Conservation (phyloP, 805 yeast genomes). For the Pichia membranifaciens region DNA sequence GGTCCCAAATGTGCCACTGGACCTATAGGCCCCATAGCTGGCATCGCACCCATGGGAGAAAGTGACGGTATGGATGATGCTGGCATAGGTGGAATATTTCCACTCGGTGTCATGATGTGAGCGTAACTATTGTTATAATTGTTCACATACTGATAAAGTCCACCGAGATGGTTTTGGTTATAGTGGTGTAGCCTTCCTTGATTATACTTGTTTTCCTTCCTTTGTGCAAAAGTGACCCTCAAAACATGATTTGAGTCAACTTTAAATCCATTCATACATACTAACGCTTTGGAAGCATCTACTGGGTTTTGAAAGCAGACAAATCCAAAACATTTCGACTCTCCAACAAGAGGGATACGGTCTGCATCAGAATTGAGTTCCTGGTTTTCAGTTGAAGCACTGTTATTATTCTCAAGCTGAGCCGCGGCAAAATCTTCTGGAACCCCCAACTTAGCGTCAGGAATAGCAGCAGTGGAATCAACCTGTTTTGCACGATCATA, state of each 20-base stretch:
- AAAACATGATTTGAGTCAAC: conserved; percentile 26
- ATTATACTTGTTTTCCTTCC: conserved; percentile 50
- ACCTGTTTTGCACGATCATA: background rate
- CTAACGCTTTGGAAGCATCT: conserved; percentile 65
- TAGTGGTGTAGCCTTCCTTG: conserved; percentile 31
- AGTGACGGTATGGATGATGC: too few species aligned
- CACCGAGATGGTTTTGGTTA: conserved; percentile 30
- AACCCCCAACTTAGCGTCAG: too few species aligned
- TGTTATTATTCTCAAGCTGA: too few species aligned
- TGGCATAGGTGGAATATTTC: too few species aligned
- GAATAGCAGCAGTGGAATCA: too few species aligned
- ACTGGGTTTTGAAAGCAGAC: conserved; percentile 64
- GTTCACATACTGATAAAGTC: conserved; percentile 23
- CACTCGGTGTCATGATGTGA: too few species aligned
- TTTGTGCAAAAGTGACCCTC: conserved; percentile 69
- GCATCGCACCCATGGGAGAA: background rate
- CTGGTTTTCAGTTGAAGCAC: too few species aligned
- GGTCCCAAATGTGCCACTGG: background rate
- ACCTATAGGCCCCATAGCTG: background rate
- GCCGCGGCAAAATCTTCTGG: too few species aligned
- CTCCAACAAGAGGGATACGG: conserved; percentile 18
- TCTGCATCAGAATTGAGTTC: too few species aligned
- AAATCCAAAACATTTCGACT: conserved; percentile 76
- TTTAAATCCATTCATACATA: conserved; percentile 52
- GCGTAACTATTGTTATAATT: conserved; percentile 13